Percentiles rank a stretch among this genome's conserved stretches.
phyloP scores from a whole-genome alignment of 2,329 filamentous ascomycete species.

The Xylaria sp. region DNA sequence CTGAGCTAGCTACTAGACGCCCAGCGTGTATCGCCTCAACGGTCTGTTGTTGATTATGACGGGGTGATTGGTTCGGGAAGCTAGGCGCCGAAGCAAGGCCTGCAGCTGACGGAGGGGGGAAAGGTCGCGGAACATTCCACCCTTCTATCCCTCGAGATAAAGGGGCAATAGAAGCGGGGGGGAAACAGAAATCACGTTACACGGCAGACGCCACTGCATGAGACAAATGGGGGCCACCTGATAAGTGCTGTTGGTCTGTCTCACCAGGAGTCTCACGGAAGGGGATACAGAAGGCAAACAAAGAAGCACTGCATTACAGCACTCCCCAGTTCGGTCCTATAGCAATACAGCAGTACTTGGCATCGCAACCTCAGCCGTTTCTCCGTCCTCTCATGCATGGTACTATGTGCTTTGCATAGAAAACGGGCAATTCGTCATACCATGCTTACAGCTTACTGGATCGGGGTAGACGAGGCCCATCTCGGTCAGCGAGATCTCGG shows the following conservation, averaged over 20 bases:
- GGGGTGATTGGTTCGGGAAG: not conserved
- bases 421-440: conserved; percentile 1
- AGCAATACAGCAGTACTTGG: not conserved
- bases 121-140: conserved; percentile 1
- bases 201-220: not conserved
- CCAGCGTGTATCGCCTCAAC: not conserved
- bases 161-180: not conserved
- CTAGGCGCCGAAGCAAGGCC: not conserved
- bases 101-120: not conserved
- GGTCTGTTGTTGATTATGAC: not conserved
- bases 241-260: not conserved
- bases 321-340: not conserved
- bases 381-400: not conserved
- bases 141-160: not conserved
- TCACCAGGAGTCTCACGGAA: not conserved
- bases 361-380: not conserved
- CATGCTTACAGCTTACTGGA: conserved; percentile 6
- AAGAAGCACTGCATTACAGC: not conserved
- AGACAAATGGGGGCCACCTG: not conserved
- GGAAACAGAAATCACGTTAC: not conserved
- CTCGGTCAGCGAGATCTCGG: conserved; percentile 12
- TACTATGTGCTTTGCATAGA: not conserved
- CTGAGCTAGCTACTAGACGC: not conserved
- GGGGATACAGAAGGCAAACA: not conserved
- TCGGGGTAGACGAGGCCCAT: not conserved